Evolutionary conservation across 1,284 basidiomycete genomes (phyloP).

Genomic region (Neonothopanus nambi): DNA sequence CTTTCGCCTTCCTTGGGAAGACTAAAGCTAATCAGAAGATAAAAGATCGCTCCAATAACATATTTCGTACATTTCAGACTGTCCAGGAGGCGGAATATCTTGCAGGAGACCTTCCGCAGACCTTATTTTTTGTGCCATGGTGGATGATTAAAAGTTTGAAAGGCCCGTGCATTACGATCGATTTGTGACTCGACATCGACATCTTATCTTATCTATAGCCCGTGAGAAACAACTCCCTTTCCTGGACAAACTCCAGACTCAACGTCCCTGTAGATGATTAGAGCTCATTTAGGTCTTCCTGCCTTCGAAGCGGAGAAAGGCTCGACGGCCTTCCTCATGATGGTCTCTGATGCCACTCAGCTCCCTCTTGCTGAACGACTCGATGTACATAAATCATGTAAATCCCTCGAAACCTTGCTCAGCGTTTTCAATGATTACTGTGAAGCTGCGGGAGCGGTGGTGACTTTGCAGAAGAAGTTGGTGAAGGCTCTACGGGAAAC

Average conservation of each 20-base stretch:
- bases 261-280: too few species aligned
- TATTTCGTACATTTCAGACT: slow-evolving; percentile 44
- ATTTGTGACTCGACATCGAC: too few species aligned
- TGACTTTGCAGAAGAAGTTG: slow-evolving; percentile 70
- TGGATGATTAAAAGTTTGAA: slow-evolving; percentile 1
- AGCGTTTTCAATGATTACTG: slow-evolving; percentile 71
- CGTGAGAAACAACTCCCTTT: too few species aligned
- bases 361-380: slow-evolving; percentile 48
- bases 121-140: slow-evolving; percentile 69
- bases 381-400: slow-evolving; percentile 79
- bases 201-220: too few species aligned
- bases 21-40: slow-evolving; percentile 40
- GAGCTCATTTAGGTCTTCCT: neutral
- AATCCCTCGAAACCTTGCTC: slow-evolving; percentile 67
- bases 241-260: too few species aligned
- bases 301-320: neutral
- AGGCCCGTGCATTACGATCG: too few species aligned
- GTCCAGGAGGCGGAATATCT: slow-evolving; percentile 49
- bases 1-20: slow-evolving; percentile 83
- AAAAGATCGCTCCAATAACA: slow-evolving; percentile 1
- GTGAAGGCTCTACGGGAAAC: slow-evolving; percentile 67
- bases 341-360: slow-evolving; percentile 16
- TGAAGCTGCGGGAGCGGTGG: slow-evolving; percentile 63
- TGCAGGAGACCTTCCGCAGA: slow-evolving; percentile 63
- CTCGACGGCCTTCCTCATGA: slow-evolving; percentile 1